phyloP scores from a whole-genome alignment of 768 basidiomycete genomes.

The Xerocomus spinulosus region DNA sequence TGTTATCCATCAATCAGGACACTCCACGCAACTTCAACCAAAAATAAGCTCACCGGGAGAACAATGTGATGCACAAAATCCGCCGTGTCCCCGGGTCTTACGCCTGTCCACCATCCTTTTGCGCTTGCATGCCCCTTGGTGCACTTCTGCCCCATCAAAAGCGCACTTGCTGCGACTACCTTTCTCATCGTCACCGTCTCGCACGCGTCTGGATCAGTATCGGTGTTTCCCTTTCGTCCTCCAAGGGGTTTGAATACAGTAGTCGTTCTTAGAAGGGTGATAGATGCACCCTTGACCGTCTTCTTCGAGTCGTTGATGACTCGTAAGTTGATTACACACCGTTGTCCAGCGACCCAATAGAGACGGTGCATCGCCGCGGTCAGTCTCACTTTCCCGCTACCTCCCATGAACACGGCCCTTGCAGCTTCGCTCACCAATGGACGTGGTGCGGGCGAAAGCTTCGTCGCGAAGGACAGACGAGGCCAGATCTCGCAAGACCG shows the following conservation, averaged over 20 bases:
- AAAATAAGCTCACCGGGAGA: slow-evolving; percentile 58
- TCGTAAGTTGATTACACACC: slow-evolving; percentile 59
- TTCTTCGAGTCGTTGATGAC: slow-evolving; percentile 68
- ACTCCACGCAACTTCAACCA: neutral
- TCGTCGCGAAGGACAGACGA: slow-evolving; percentile 53
- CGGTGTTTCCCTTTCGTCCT: slow-evolving; percentile 29
- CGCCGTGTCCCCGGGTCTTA: slow-evolving; percentile 53
- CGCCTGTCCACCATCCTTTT: slow-evolving; percentile 88
- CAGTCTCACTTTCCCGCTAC: slow-evolving; percentile 59
- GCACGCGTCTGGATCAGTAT: slow-evolving; percentile 53
- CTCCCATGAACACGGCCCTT: slow-evolving; percentile 57
- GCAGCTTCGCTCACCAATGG: slow-evolving; percentile 56
- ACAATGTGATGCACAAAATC: slow-evolving; percentile 67
- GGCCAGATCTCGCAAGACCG: slow-evolving; percentile 80
- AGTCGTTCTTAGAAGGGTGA: slow-evolving; percentile 62
- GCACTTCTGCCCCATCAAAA: slow-evolving; percentile 63
- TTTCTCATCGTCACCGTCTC: slow-evolving; percentile 59
- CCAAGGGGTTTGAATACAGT: slow-evolving; percentile 55
- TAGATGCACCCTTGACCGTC: slow-evolving; percentile 56
- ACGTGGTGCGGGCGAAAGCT: slow-evolving; percentile 56
- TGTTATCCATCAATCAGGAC: slow-evolving; percentile 27
- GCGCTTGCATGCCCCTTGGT: slow-evolving; percentile 69
- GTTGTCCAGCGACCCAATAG: slow-evolving; percentile 80
- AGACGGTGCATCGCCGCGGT: slow-evolving; percentile 65
- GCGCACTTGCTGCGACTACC: slow-evolving; percentile 56